Base-by-base conservation (phyloP, 2,329 filamentous ascomycete genomes). In the Rhinocladiella similis region DNA sequence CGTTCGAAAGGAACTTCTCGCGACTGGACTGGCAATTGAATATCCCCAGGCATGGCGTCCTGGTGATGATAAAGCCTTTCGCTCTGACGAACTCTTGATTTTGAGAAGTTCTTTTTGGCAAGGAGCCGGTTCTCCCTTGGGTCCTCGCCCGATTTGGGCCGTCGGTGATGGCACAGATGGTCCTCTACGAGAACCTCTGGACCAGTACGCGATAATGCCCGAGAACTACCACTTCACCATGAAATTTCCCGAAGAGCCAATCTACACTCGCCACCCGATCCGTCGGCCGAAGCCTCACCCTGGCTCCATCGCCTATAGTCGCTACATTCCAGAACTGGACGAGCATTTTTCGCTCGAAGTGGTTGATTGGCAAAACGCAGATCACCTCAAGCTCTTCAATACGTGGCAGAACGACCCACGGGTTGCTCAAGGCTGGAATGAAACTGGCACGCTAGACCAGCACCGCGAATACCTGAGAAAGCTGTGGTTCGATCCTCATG, bases 321-420 rank as follows among this genome's bases (percentile, higher is more conserved):
- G 89, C 53, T 92, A 87, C 76, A 86, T 92, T 60, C 88, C 88
- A 5, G 85, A 91, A 66, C 77, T 92, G 39, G 77, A 84, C 59
- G 86, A 92, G 76, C 87, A 83, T 62, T 92, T 92, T 70, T 89
- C 86, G 57, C 87, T 92, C 77, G 78, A 88, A 19, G 84, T 83
- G 7, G 79, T 93, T 1, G 85, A 92, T 69, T 89, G 83, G 72
- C 67, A 78, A 35, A 77, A 89, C 66, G 68, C 75, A 1, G 78
- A 83, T 65, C 88, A 93, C 71, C 73, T 92, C 50, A 73, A 77
- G n/a, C 77, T 90, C 3, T 92, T 93, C 77, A 85, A 92, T 72
- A 80, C 78, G 54, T 93, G 89, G 89, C 89, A 91, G 73, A 93
- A 93, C 68, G 89, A 92, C 68, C 89, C 89, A 50, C 87, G 89